Percentiles rank a stretch among this genome's conserved stretches.
These are phyloP conservation scores for Fistulinella prunicolor DNA, from an alignment of 768 basidiomycete species.

Conservation along the genomic window DNA sequence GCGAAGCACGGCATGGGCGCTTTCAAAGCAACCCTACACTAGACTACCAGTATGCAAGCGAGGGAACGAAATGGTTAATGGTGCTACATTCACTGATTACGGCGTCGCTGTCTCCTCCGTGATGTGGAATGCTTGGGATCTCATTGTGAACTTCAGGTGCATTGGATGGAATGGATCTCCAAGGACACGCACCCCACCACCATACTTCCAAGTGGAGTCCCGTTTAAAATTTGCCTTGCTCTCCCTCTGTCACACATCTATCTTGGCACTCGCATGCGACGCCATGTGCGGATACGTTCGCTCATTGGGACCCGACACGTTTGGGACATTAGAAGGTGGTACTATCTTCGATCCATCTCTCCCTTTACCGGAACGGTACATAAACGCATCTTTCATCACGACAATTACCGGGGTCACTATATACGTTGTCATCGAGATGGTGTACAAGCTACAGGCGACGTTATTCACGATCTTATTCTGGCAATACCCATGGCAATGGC, in stretches of 20 bases:
- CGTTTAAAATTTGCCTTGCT: slow-evolving; percentile 14
- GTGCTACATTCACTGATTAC: not conserved
- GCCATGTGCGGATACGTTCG: not conserved
- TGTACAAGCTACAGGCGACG: slow-evolving; percentile 42
- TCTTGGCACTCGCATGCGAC: slow-evolving; percentile 10
- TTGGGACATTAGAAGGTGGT: slow-evolving; percentile 34
- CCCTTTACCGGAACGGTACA: slow-evolving; percentile 33
- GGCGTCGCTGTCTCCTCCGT: slow-evolving; percentile 8
- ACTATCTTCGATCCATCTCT: slow-evolving; percentile 38
- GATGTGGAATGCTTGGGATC: slow-evolving; percentile 30
- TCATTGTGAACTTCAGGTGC: slow-evolving; percentile 23
- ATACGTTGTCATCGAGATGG: slow-evolving; percentile 43
- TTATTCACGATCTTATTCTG: slow-evolving; percentile 44
- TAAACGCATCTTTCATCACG: slow-evolving; percentile 44
- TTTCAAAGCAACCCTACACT: slow-evolving; percentile 12
- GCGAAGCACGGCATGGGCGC: slow-evolving; percentile 25
- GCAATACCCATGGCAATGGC: slow-evolving; percentile 56
- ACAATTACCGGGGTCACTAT: slow-evolving; percentile 42
- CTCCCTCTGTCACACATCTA: slow-evolving; percentile 10
- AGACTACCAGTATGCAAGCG: slow-evolving; percentile 10
- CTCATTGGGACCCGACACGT: slow-evolving; percentile 38
- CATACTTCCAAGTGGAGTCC: slow-evolving; percentile 19
- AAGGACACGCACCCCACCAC: slow-evolving; percentile 11
- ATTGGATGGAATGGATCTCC: slow-evolving; percentile 26
- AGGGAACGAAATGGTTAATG: not conserved